A percentile compares a stretch with the other conserved stretches of the same genome.
Evolutionary conservation across 805 yeast species (phyloP).

Genomic region (Trichomonascus vanleenenianus): DNA sequence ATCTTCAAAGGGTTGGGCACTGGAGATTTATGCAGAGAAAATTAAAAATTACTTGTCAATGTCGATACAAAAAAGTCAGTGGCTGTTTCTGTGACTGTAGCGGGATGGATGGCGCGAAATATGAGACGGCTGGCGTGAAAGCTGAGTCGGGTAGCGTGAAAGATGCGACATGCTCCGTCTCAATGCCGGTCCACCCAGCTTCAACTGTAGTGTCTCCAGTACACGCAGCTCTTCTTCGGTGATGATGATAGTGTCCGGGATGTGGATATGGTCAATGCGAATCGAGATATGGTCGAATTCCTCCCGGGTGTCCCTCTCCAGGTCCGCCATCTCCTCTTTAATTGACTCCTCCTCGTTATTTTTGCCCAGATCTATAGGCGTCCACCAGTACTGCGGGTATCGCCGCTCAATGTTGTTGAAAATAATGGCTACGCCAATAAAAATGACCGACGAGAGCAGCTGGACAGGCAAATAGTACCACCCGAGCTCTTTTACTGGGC

Average conservation of each 20-base stretch:
- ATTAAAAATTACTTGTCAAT: too few relatives aligned
- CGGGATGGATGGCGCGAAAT: too few relatives aligned
- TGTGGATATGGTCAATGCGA: background rate
- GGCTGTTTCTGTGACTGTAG: too few relatives aligned
- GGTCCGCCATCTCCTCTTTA: background rate
- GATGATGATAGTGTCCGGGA: background rate
- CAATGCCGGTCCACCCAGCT: background rate
- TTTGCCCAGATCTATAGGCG: constrained; percentile 22
- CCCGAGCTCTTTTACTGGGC: constrained; percentile 42
- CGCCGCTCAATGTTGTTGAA: constrained; percentile 45
- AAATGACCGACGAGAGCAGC: constrained; percentile 40
- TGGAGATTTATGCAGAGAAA: too few relatives aligned
- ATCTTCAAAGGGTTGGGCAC: too few relatives aligned
- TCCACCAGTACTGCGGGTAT: constrained; percentile 61
- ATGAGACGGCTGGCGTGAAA: too few relatives aligned
- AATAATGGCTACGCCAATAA: constrained; percentile 43
- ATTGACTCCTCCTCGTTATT: background rate
- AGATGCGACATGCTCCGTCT: too few relatives aligned
- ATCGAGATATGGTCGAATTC: background rate
- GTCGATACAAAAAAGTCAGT: too few relatives aligned
- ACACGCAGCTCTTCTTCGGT: constrained; percentile 2
- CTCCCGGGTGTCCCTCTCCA: too few relatives aligned
- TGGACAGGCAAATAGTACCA: constrained; percentile 62
- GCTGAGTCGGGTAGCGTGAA: too few relatives aligned
- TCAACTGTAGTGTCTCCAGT: background rate